phyloP scores from a whole-genome alignment of 164 flowering plant genomes.

The Kalanchoe fedtschenkoi region DNA sequence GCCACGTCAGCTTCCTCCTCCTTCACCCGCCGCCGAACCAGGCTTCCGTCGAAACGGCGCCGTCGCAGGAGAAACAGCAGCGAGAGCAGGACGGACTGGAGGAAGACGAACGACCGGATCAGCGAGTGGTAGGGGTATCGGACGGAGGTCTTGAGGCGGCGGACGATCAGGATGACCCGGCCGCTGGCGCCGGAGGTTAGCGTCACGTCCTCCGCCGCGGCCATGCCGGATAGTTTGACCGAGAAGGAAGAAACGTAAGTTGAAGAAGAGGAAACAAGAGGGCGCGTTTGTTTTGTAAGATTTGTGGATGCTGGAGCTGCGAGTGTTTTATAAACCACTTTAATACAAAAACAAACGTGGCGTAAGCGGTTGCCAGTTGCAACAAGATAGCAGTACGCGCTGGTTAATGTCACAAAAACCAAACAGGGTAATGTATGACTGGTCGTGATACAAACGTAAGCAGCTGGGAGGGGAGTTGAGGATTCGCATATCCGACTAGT shows the following conservation, averaged over 20 bases:
- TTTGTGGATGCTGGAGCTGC: too few species aligned
- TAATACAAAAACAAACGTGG: too few species aligned
- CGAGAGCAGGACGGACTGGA: slow-evolving; percentile 51
- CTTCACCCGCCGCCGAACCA: slow-evolving; percentile 25
- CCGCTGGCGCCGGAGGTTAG: slow-evolving; percentile 94
- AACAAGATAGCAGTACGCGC: too few species aligned
- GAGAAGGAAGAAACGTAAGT: too few species aligned
- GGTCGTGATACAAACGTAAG: too few species aligned
- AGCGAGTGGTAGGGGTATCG: slow-evolving; percentile 23
- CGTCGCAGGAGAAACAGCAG: slow-evolving; percentile 30
- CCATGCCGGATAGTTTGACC: slow-evolving; percentile 12
- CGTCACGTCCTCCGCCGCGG: slow-evolving; percentile 52
- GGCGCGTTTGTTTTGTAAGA: neutral
- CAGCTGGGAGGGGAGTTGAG: too few species aligned
- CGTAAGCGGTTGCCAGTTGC: neutral
- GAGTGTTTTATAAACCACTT: too few species aligned
- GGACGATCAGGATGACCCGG: slow-evolving; percentile 70
- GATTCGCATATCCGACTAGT: too few species aligned
- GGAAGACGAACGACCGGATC: slow-evolving; percentile 27
- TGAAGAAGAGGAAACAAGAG: neutral
- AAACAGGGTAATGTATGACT: too few species aligned
- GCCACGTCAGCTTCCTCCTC: slow-evolving; percentile 72
- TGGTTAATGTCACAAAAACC: too few species aligned
- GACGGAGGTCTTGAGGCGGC: slow-evolving; percentile 31
- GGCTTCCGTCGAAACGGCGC: slow-evolving; percentile 5